A percentile compares a stretch with the other conserved stretches of the same genome.
Conservation (phyloP, 202 grass and related monocot genomes). For the Panicum virgatum region DNA sequence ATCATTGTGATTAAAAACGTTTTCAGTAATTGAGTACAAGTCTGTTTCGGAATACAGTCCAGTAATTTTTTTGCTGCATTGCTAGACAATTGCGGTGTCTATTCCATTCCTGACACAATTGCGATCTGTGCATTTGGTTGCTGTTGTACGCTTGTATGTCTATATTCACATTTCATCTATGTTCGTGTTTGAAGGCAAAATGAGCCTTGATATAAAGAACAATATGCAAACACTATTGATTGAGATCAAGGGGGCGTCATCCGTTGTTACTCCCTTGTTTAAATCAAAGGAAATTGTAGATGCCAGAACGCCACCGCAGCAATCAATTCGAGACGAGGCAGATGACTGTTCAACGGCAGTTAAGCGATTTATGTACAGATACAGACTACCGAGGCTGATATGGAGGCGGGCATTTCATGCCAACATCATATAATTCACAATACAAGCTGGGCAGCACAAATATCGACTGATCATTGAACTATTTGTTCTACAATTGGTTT, state of each 20-base stretch:
- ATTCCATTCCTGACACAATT: not conserved
- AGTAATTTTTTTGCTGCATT: not conserved
- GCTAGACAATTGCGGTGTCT: not conserved
- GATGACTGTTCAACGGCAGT: too few species aligned
- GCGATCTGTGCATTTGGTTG: not conserved
- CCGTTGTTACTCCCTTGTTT: too few species aligned
- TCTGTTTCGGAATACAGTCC: not conserved
- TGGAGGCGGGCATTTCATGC: not conserved
- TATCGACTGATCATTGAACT: too few species aligned
- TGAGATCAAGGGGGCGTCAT: too few species aligned
- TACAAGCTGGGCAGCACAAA: not conserved
- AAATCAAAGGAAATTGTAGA: not conserved
- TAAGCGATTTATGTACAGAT: too few species aligned
- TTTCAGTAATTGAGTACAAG: slow-evolving; percentile 23
- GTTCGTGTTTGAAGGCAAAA: not conserved
- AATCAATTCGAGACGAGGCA: too few species aligned
- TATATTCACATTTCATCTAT: not conserved
- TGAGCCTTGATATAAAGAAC: not conserved
- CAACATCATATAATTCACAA: not conserved
- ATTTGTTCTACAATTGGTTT: slow-evolving; percentile 4
- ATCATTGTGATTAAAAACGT: slow-evolving; percentile 46
- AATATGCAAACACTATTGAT: not conserved
- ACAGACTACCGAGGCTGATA: not conserved
- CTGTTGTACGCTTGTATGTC: not conserved
- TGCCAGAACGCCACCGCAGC: not conserved